Evolutionary conservation across 495 filamentous ascomycete genomes (phyloP), one percentile per base, ranked within the genome.

Genomic region (Peziza echinospora): DNA sequence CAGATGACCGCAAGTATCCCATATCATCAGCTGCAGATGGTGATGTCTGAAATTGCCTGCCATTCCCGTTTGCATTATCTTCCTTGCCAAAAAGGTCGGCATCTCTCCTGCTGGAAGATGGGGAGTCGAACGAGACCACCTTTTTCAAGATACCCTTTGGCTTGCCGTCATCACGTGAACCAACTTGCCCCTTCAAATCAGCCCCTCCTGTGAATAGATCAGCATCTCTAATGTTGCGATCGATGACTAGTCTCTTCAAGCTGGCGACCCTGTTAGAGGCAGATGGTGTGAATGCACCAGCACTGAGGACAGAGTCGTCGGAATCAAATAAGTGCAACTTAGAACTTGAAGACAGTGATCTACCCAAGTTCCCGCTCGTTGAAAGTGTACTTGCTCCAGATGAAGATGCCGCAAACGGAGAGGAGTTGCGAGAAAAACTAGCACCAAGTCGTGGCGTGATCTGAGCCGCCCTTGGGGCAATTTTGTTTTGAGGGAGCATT

Each of bases 201-300:
- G 72, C 78, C n/a, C 71, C 52, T 19, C 55, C 55, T 21, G 52
- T 52, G 46, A 60, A 60, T 21, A 60, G 48, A 43, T 59, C 56
- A 24, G 55, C 52, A 41, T 60, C 57, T 24, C 74, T 75, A 58
- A 96, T 65, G 51, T 76, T 80, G 47, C 81, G 79, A 54, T 93
- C 83, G 57, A 97, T 93, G 24, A 84, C 76, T 43, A 97, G 70
- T 52, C 80, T 82, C 67, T 93, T 93, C 55, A 94, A 64, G 57
- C 71, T 83, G 24, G 76, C 75, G 26, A 67, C 65, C 48, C 66
- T 75, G 8, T 70, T 70, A 24, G 71, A 71, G 39, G 71, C 67
- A 50, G 71, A 76, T 22, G 77, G 69, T 17, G 84, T 82, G 61
- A 96, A 82, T 1, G 89, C 83, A 25, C 83, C 84, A 0, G 87